Evolutionary conservation across 139 green algal genomes (phyloP).

Genomic region (Tetradesmus lagerheimii): DNA sequence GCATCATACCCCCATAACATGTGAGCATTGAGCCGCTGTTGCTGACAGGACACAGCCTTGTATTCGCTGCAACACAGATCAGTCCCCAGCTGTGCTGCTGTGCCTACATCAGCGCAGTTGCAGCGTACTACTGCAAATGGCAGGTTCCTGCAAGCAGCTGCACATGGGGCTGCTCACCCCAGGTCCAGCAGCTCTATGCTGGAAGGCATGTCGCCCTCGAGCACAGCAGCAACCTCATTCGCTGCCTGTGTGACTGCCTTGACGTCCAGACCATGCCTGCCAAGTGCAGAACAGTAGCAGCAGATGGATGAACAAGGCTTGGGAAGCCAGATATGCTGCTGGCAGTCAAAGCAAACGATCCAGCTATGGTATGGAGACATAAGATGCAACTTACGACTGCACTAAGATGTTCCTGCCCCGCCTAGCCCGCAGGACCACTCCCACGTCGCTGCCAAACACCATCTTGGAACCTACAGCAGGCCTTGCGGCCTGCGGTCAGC

Average conservation of each 20-base stretch:
- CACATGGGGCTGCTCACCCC: slow-evolving; percentile 11
- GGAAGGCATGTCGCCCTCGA: slow-evolving; percentile 34
- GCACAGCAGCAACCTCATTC: slow-evolving; percentile 40
- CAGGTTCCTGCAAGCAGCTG: not conserved
- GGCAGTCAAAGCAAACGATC: not conserved
- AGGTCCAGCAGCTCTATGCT: slow-evolving; percentile 40
- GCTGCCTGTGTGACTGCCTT: slow-evolving; percentile 34
- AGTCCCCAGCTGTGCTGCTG: not conserved
- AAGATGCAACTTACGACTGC: slow-evolving; percentile 22
- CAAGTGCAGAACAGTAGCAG: not conserved
- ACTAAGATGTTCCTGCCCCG: slow-evolving; percentile 47
- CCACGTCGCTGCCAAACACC: slow-evolving; percentile 50
- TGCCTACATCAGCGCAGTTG: not conserved
- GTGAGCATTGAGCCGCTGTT: too few species aligned
- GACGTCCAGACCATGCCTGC: slow-evolving; percentile 38
- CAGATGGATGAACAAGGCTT: not conserved
- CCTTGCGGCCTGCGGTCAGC: not conserved
- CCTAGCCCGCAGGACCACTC: slow-evolving; percentile 33
- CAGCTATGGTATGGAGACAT: too few species aligned
- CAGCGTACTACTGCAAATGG: not conserved
- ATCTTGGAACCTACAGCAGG: slow-evolving; percentile 4
- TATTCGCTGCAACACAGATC: not conserved
- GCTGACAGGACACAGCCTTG: not conserved
- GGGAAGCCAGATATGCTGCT: not conserved
- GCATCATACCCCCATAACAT: too few species aligned